phyloP scores from a whole-genome alignment of 768 basidiomycete species.

The Pleurotus tuoliensis region DNA sequence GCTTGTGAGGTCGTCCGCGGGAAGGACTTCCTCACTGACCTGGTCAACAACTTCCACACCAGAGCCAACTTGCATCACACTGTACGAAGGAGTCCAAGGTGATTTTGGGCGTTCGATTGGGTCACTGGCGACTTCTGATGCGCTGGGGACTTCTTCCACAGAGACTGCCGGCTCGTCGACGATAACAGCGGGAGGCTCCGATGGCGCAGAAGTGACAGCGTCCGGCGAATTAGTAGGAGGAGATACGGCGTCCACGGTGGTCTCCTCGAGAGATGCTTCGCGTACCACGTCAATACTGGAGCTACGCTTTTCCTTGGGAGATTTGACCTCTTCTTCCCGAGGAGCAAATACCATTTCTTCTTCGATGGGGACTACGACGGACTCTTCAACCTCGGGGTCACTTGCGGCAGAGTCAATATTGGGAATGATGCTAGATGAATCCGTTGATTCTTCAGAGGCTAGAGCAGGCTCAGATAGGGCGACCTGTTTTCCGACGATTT shows the following conservation, averaged over 20 bases:
- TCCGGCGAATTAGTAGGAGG: neutral
- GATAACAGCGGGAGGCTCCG: neutral
- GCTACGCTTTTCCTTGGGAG: neutral
- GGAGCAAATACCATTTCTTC: constrained; percentile 6
- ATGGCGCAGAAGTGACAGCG: neutral
- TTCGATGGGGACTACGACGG: neutral
- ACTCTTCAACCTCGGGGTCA: neutral
- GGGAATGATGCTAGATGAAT: neutral
- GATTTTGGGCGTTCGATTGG: constrained; percentile 42
- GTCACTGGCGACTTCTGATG: neutral
- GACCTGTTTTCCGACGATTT: too few species aligned
- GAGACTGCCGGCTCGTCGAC: neutral
- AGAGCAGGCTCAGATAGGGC: too few species aligned
- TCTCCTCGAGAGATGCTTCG: neutral
- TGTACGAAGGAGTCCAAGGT: constrained; percentile 52
- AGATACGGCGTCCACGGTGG: neutral
- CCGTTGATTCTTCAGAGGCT: too few species aligned
- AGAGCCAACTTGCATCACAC: constrained; percentile 37
- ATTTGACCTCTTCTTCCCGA: constrained; percentile 5
- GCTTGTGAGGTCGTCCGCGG: neutral
- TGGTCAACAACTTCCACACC: constrained; percentile 17
- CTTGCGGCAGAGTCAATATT: neutral
- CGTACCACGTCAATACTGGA: neutral
- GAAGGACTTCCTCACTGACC: constrained; percentile 10
- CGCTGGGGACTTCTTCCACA: neutral